These are phyloP conservation scores for Leishmania guyanensis DNA, from an alignment of 208 protist genomes.

Conservation along the genomic window DNA sequence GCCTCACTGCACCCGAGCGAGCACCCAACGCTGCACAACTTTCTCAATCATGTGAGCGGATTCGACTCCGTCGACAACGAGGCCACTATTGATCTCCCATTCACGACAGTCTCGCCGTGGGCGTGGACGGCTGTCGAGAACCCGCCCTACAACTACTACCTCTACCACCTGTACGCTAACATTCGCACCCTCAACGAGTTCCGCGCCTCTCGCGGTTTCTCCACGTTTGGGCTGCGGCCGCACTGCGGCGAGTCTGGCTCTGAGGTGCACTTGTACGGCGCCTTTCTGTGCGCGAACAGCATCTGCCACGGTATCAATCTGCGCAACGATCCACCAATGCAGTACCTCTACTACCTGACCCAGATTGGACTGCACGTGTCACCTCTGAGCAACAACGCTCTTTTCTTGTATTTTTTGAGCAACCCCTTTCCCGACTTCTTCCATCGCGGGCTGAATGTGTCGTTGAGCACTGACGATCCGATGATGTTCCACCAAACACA, in stretches of 20 bases:
- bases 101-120: slow-evolving; percentile 83
- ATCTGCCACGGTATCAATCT: slow-evolving; percentile 99
- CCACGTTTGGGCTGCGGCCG: slow-evolving; percentile 97
- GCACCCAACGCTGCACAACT: slow-evolving; percentile 96
- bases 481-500: slow-evolving; percentile 98
- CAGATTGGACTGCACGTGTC: slow-evolving; percentile 99
- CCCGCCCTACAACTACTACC: slow-evolving; percentile 99
- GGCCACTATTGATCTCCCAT: slow-evolving; percentile 91
- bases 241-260: slow-evolving; percentile 97
- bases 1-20: slow-evolving; percentile 95
- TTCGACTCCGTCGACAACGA: slow-evolving; percentile 99
- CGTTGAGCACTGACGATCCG: slow-evolving; percentile 96
- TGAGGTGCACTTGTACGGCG: slow-evolving; percentile 93
- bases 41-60: slow-evolving; percentile 96
- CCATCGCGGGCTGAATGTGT: slow-evolving; percentile 96
- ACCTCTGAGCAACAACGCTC: slow-evolving; percentile 99
- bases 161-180: slow-evolving; percentile 99
- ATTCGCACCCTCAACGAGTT: slow-evolving; percentile 97
- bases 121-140: slow-evolving; percentile 96
- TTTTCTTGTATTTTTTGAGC: slow-evolving; percentile 97
- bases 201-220: slow-evolving; percentile 87
- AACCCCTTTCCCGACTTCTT: slow-evolving; percentile 98
- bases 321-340: slow-evolving; percentile 92
- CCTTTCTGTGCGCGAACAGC: slow-evolving; percentile 94
- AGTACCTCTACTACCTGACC: slow-evolving; percentile 99